Evolutionary conservation across 176 grass and related monocot genomes (phyloP).

Genomic region (Carex pumila): DNA sequence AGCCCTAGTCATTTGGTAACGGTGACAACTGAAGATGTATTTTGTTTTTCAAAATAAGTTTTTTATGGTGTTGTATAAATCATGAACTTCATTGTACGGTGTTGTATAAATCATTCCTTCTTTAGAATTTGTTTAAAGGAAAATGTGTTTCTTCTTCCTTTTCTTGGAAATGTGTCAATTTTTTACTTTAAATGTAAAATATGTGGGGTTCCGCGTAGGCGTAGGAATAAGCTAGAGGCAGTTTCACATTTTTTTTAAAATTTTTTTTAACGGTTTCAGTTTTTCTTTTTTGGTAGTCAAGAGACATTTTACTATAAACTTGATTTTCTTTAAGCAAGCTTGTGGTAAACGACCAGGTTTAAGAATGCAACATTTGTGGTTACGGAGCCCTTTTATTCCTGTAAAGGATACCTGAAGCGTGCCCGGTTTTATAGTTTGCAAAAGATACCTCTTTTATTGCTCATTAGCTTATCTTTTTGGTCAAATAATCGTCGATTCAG

Average conservation of each 20-base stretch:
- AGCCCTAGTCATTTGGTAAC: too few relatives aligned
- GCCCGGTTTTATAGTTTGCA: background rate
- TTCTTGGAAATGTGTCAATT: background rate
- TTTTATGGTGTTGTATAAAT: too few relatives aligned
- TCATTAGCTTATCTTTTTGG: background rate
- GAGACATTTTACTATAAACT: background rate
- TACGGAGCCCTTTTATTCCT: background rate
- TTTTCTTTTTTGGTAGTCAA: too few relatives aligned
- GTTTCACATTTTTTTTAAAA: too few relatives aligned
- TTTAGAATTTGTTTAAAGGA: too few relatives aligned
- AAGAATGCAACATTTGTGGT: slow-evolving; percentile 5
- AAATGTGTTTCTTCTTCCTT: too few relatives aligned
- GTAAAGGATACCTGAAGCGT: background rate
- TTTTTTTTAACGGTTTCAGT: too few relatives aligned
- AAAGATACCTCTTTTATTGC: background rate
- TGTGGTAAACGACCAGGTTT: background rate
- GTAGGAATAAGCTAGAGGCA: background rate
- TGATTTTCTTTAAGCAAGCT: background rate
- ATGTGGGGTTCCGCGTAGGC: background rate
- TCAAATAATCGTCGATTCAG: background rate
- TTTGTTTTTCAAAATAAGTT: too few relatives aligned
- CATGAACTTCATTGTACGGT: too few relatives aligned
- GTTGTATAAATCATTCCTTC: too few relatives aligned
- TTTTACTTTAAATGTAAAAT: background rate
- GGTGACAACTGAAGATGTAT: too few relatives aligned